Base-by-base conservation (phyloP, 345 rosid genomes). In the Corchorus capsularis region DNA sequence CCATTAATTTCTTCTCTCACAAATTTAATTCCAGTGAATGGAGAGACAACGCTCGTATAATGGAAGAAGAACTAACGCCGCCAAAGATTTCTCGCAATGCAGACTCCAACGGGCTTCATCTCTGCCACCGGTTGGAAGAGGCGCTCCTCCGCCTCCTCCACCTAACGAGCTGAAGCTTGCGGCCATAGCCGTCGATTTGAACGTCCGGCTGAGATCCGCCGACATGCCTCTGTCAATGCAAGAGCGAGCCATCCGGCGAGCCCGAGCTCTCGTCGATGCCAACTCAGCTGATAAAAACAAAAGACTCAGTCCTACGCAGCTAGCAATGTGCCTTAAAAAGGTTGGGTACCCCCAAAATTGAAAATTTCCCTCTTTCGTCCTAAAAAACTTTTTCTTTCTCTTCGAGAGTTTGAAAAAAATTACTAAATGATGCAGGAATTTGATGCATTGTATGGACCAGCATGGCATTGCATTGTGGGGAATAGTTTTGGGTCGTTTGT, bases 201-300 rank as follows among this genome's bases (percentile, higher is more conserved):
- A 87, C 66, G 82, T 87, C n/a, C 86, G 86, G 74, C 83, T 82
- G 85, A 83, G 89, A 82, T 87, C 89, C 27, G 85, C 89, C 12
- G 87, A 84, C 35, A 85, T 87, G 91, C 78, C 87, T n/a, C 41
- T 71, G 2, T 32, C 79, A 32, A 83, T 85, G 88, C 86, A 85
- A 74, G 89, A 85, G 50, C 87, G 82, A 14, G 89, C 86, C 8
- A 79, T 87, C 69, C 69, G 85, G 17, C 79, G 71, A 73, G 72
- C 86, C 60, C 80, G 85, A 66, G 78, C 72, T 17, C 75, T 81
- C 16, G 75, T 82, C 19, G 84, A 82, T 60, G 43, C 87, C 3
- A 77, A 79, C 66, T 70, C 75, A 16, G 27, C 27, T 27, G 63
- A 77, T 8, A 61, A 78, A 65, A 70, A 75, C 63, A 73, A 45